phyloP scores from a whole-genome alignment of 805 yeast genomes.

The Kuraishia ogatae region DNA sequence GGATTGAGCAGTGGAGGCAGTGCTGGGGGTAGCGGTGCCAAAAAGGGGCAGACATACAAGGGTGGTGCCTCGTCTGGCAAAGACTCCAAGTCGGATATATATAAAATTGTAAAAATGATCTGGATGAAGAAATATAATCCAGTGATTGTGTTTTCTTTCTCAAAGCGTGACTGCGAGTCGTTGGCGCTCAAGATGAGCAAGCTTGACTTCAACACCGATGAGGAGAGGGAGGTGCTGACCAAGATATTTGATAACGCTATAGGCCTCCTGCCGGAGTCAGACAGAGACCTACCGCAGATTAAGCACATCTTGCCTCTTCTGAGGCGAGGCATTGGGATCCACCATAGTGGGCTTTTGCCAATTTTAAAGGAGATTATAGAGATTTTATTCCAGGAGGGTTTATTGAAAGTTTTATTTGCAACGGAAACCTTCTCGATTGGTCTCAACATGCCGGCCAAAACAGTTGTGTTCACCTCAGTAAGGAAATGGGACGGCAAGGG shows the following conservation, averaged over 20 bases:
- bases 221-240: conserved; percentile 84
- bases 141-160: conserved; percentile 96
- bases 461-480: conserved; percentile 95
- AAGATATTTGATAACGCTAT: conserved; percentile 90
- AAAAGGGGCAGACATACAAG: conserved; percentile 73
- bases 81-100: conserved; percentile 76
- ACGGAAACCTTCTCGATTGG: conserved; percentile 99
- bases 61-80: conserved; percentile 56
- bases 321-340: conserved; percentile 96
- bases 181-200: conserved; percentile 94
- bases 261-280: conserved; percentile 79
- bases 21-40: conserved; percentile 38
- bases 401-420: conserved; percentile 89
- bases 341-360: conserved; percentile 93
- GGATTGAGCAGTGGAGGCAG: conserved; percentile 43
- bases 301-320: conserved; percentile 83
- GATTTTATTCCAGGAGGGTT: conserved; percentile 93
- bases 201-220: conserved; percentile 87
- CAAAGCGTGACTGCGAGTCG: conserved; percentile 93
- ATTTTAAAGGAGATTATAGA: conserved; percentile 92
- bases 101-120: conserved; percentile 95
- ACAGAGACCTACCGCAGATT: conserved; percentile 89
- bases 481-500: conserved; percentile 98
- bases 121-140: conserved; percentile 96
- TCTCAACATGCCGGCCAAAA: conserved; percentile 97